Conservation (phyloP, 1,284 basidiomycete genomes). For the Megacollybia platyphylla region DNA sequence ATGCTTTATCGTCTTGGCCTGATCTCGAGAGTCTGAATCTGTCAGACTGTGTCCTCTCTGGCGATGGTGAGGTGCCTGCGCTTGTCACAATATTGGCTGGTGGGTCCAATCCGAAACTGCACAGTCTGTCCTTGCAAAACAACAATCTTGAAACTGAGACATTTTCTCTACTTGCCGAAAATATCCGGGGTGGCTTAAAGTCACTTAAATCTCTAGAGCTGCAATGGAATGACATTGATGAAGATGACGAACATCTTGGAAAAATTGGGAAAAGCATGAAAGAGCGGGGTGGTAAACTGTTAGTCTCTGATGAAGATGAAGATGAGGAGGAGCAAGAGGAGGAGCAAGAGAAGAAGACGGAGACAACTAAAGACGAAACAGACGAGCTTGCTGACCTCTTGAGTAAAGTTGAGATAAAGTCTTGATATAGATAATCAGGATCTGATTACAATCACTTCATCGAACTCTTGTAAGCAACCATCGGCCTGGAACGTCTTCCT, state of each 20-base stretch:
- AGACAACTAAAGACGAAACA: conserved; percentile 20
- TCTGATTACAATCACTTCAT: not conserved
- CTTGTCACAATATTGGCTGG: conserved; percentile 54
- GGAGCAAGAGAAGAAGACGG: conserved; percentile 29
- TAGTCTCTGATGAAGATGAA: conserved; percentile 60
- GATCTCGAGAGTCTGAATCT: conserved; percentile 72
- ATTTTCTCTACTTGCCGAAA: conserved; percentile 55
- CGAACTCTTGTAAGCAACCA: conserved; percentile 26
- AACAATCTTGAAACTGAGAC: conserved; percentile 75
- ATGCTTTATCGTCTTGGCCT: conserved; percentile 61
- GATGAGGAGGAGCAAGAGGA: conserved; percentile 71
- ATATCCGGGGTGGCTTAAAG: conserved; percentile 47
- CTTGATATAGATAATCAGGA: conserved; percentile 2
- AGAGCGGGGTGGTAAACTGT: conserved; percentile 51
- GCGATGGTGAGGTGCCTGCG: conserved; percentile 51
- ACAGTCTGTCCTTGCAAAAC: conserved; percentile 76
- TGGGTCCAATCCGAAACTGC: conserved; percentile 66
- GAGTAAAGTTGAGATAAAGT: conserved; percentile 34
- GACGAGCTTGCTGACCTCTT: conserved; percentile 52
- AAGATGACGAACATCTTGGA: conserved; percentile 68
- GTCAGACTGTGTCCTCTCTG: conserved; percentile 83
- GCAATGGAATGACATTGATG: conserved; percentile 80
- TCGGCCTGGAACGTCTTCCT: conserved; percentile 37
- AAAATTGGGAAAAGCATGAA: conserved; percentile 55
- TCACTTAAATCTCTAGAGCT: conserved; percentile 62